Evolutionary conservation across 345 rosid species (phyloP).

Genomic region (Populus tremula): DNA sequence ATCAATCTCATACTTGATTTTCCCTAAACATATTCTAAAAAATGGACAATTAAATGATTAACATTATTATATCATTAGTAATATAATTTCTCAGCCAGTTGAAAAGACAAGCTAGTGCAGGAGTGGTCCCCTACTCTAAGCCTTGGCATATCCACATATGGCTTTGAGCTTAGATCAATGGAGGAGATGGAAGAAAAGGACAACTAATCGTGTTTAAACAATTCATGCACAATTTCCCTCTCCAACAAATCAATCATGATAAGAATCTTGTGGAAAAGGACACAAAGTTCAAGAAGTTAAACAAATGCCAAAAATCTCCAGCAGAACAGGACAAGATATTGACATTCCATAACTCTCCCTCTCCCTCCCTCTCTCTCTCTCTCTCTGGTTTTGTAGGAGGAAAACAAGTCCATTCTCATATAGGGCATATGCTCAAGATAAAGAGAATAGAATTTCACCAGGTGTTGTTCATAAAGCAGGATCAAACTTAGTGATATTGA

Average conservation of each 20-base stretch:
- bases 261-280: constrained; percentile 27
- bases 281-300: constrained; percentile 14
- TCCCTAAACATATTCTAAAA: constrained; percentile 7
- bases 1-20: constrained; percentile 7
- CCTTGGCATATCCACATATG: constrained; percentile 7
- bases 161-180: constrained; percentile 11
- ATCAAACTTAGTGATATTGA: constrained; percentile 9
- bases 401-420: constrained; percentile 17
- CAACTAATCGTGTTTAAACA: background rate
- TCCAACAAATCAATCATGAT: constrained; percentile 19
- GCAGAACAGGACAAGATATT: constrained; percentile 22
- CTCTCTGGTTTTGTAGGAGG: background rate
- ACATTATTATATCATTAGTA: constrained; percentile 10
- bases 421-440: constrained; percentile 12
- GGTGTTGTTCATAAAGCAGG: constrained; percentile 2
- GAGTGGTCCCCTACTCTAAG: constrained; percentile 31
- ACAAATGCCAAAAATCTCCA: constrained; percentile 6
- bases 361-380: no score
- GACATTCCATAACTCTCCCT: constrained; percentile 9
- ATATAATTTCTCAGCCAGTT: constrained; percentile 6
- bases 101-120: constrained; percentile 21
- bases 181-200: constrained; percentile 8
- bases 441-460: constrained; percentile 12
- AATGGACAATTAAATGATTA: constrained; percentile 8
- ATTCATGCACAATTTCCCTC: constrained; percentile 1